A percentile compares a stretch with the other conserved stretches of the same genome.
Conservation (phyloP, 2,329 filamentous ascomycete species). For the Fusarium foetens region DNA sequence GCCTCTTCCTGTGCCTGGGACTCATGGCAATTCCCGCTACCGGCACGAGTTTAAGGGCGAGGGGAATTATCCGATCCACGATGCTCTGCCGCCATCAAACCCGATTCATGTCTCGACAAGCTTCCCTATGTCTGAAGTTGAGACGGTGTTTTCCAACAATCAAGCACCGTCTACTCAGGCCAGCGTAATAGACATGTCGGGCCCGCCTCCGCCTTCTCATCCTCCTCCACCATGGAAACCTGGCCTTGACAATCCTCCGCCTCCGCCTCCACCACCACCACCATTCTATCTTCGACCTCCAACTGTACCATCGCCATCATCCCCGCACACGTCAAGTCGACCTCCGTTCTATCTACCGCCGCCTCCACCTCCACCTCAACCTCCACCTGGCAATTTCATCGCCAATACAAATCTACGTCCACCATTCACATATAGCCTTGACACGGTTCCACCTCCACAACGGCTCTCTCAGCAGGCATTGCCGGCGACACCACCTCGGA, state of each 20-base stretch:
- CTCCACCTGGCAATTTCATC: conserved; percentile 12
- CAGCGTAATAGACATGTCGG: conserved; percentile 38
- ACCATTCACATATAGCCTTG: conserved; percentile 5
- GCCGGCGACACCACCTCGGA: conserved; percentile 14
- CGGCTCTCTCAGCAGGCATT: neutral
- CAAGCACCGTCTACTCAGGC: conserved; percentile 46
- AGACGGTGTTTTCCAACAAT: conserved; percentile 42
- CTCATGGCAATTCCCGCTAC: conserved; percentile 19
- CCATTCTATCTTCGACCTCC: conserved; percentile 18
- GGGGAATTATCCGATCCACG: conserved; percentile 15
- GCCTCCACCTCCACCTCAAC: conserved; percentile 28
- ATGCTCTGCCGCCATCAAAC: conserved; percentile 26
- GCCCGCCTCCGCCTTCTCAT: conserved; percentile 35
- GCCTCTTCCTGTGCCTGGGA: conserved; percentile 28
- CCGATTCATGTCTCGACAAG: conserved; percentile 26
- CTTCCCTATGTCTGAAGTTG: conserved; percentile 44
- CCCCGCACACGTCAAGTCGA: conserved; percentile 1
- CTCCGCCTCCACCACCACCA: neutral
- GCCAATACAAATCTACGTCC: conserved; percentile 26
- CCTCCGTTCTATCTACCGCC: conserved; percentile 5
- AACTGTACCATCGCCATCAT: conserved; percentile 5
- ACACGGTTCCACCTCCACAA: conserved; percentile 11
- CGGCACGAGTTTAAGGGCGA: conserved; percentile 15
- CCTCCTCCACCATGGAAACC: conserved; percentile 15
- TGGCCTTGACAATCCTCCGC: conserved; percentile 4